These are phyloP conservation scores for Alnus glutinosa DNA, from an alignment of 306 rosid genomes.

Conservation along the genomic window DNA sequence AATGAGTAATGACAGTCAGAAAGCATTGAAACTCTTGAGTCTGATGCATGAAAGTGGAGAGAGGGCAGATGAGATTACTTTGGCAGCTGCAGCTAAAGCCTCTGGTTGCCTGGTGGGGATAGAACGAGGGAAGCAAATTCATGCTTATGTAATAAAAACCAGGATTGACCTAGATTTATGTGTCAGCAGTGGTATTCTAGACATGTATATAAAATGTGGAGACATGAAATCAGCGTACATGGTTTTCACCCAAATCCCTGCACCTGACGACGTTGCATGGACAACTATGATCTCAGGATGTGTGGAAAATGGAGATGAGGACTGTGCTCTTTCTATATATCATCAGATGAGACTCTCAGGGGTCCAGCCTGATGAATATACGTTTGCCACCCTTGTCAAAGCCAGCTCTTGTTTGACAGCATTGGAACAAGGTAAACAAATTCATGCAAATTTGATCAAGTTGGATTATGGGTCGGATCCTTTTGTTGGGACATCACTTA, in stretches of 20 bases:
- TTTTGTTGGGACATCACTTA: constrained; percentile 78
- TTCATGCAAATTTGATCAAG: constrained; percentile 78
- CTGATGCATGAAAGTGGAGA: constrained; percentile 52
- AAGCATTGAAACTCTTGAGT: constrained; percentile 56
- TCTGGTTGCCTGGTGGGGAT: constrained; percentile 58
- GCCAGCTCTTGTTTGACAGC: constrained; percentile 70
- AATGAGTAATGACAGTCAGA: constrained; percentile 37
- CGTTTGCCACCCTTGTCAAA: constrained; percentile 77
- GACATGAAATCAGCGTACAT: constrained; percentile 55
- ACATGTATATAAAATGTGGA: constrained; percentile 83
- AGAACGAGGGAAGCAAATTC: constrained; percentile 72
- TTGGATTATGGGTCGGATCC: constrained; percentile 57
- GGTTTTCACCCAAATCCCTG: constrained; percentile 58
- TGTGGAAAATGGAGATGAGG: constrained; percentile 76
- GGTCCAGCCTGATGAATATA: constrained; percentile 74
- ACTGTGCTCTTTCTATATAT: constrained; percentile 57
- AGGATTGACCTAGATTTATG: constrained; percentile 54
- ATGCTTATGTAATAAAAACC: constrained; percentile 48
- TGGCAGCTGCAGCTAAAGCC: constrained; percentile 76
- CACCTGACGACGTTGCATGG: constrained; percentile 81
- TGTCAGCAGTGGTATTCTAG: constrained; percentile 66
- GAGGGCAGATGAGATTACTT: constrained; percentile 52
- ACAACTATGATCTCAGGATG: constrained; percentile 82
- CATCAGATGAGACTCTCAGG: constrained; percentile 70
- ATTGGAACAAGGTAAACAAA: constrained; percentile 76